Evolutionary conservation across 2,329 filamentous ascomycete species (phyloP), one percentile per base, ranked within the genome.

Genomic region (Zarea fungicola): DNA sequence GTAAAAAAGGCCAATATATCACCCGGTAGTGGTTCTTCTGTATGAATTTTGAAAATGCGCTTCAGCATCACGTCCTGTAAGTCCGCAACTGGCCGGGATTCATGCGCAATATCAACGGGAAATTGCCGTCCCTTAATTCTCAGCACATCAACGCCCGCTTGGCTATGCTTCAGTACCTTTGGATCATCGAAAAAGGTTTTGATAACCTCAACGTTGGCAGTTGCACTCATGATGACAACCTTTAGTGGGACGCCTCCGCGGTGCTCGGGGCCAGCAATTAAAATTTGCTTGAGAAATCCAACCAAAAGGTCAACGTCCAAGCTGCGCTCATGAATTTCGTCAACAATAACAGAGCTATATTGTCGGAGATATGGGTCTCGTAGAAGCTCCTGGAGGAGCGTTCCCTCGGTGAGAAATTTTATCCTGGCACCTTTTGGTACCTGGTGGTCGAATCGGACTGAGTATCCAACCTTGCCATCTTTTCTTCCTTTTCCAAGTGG

Each of bases 311-410:
- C 93, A 7, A 96, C 92, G 63, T 97, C 95, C 19, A 97, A 81
- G 56, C 91, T 95, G 58, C 93, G 78, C 70, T 99, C 93, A 70
- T 99, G 93, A 11, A 99, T 93, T 66, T 99, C 93, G 67, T 99
- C 93, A 7, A 99, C 89, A 16, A 99, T 78, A 1, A 99, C 77
- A 4, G 86, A 90, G 60, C 89, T 95, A 63, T 99, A 99, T 62
- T 88, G 83, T 26, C 78, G 80, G 60, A 99, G 75, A 60, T 84
- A 76, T 1, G 89, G 88, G 64, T 99, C 93, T 46, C 85, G 79
- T 52, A 99, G 68, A 66, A 99, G 85, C 66, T 99, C 95, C 64
- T 97, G 91, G 13, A 99, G 75, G 44, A 99, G 74, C 84, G 96
- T 97, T 59, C 93, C 93, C 66, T 99, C 95, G 0, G 93, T 99